These are phyloP conservation scores for Monotropa hypopitys DNA, from an alignment of 179 eudicot genomes.

Conservation along the genomic window DNA sequence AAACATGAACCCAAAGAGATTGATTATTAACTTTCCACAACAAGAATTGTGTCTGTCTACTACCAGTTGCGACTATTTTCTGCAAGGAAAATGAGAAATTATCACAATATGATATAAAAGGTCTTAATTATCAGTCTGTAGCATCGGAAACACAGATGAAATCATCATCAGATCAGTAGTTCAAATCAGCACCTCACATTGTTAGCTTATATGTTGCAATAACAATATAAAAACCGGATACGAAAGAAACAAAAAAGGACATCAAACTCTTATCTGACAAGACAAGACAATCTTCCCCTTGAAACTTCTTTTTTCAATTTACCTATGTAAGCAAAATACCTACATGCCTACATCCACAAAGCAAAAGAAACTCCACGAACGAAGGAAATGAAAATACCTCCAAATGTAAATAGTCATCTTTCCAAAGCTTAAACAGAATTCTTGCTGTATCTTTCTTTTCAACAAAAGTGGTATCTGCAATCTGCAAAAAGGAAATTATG, in stretches of 20 bases:
- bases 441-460: conserved; percentile 64
- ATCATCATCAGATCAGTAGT: neutral
- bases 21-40: conserved; percentile 55
- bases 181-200: neutral
- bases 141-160: neutral
- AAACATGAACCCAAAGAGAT: conserved; percentile 42
- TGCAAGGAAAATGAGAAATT: conserved; percentile 19
- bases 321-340: neutral
- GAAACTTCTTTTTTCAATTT: neutral
- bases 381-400: conserved; percentile 40
- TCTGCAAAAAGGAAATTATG: conserved; percentile 25
- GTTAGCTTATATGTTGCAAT: neutral
- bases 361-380: conserved; percentile 1
- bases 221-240: neutral
- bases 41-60: conserved; percentile 26
- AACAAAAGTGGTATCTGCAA: conserved; percentile 57
- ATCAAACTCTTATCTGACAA: neutral
- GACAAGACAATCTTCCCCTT: conserved; percentile 5
- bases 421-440: conserved; percentile 65
- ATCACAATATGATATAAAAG: neutral
- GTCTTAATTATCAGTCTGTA: neutral
- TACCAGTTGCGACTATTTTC: conserved; percentile 36
- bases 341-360: neutral
- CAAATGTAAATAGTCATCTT: conserved; percentile 66
- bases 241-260: neutral